phyloP scores from a whole-genome alignment of 176 grass and related monocot genomes.

The Ampelocalamus luodianensis region DNA sequence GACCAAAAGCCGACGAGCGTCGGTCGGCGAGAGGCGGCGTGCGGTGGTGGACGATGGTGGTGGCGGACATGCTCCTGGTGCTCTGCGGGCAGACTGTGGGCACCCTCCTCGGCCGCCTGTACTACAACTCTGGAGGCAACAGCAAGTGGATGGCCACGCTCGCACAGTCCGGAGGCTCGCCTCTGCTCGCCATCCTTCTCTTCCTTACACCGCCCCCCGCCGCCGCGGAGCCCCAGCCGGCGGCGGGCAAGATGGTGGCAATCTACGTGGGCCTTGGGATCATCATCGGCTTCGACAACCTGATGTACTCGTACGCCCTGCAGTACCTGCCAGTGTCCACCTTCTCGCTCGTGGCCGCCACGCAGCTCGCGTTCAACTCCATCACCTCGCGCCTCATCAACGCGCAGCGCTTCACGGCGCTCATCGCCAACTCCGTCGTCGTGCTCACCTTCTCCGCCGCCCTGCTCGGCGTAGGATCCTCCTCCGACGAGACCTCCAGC shows the following conservation, averaged over 20 bases:
- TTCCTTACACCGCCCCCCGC: conserved; percentile 28
- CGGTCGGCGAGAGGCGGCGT: background rate
- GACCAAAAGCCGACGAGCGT: background rate
- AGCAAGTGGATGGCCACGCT: conserved; percentile 85
- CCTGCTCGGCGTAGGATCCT: conserved; percentile 57
- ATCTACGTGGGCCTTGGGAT: conserved; percentile 59
- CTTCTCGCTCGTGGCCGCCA: conserved; percentile 75
- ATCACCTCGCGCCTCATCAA: conserved; percentile 78
- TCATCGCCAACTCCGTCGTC: conserved; percentile 76
- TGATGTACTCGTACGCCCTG: conserved; percentile 87
- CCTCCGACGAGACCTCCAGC: conserved; percentile 47
- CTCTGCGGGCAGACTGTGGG: conserved; percentile 60
- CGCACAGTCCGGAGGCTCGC: conserved; percentile 51
- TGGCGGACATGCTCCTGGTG: conserved; percentile 55
- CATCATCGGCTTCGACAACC: conserved; percentile 62
- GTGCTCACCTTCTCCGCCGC: conserved; percentile 78
- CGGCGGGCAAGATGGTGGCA: conserved; percentile 39
- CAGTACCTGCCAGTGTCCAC: conserved; percentile 89
- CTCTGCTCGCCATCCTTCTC: conserved; percentile 52
- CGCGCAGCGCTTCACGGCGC: conserved; percentile 69
- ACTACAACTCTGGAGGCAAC: conserved; percentile 81
- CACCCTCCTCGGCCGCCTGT: conserved; percentile 72
- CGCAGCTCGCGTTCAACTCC: conserved; percentile 82
- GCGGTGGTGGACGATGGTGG: conserved; percentile 66
- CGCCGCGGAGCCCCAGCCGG: conserved; percentile 28